Conservation (phyloP, 2,329 filamentous ascomycete species). For the Cladosporium colombiae region DNA sequence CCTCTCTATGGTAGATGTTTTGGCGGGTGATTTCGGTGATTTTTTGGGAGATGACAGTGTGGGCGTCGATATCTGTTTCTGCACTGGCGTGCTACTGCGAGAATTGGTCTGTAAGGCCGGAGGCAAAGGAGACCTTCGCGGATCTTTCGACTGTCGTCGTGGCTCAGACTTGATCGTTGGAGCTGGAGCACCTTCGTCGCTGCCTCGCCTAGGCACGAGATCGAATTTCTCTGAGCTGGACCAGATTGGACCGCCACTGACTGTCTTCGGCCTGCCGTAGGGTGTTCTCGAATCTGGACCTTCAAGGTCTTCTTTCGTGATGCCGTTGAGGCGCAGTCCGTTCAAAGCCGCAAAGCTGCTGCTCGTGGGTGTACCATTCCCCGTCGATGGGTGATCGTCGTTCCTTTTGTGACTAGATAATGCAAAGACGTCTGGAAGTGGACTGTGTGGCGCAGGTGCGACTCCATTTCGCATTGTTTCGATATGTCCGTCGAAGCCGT, state of each 20-base stretch:
- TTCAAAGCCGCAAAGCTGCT: conserved; percentile 29
- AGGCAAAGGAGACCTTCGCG: not conserved
- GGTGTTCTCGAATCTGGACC: conserved; percentile 20
- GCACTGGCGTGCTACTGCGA: conserved; percentile 12
- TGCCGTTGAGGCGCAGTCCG: conserved; percentile 36
- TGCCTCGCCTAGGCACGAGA: not conserved
- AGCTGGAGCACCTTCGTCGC: conserved; percentile 10
- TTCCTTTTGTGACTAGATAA: conserved; percentile 27
- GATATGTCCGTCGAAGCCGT: conserved; percentile 17
- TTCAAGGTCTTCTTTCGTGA: conserved; percentile 30
- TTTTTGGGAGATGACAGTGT: conserved; percentile 3
- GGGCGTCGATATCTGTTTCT: conserved; percentile 1
- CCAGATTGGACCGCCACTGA: conserved; percentile 25
- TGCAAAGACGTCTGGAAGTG: conserved; percentile 28
- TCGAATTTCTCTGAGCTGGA: not conserved
- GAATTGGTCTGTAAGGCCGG: not conserved
- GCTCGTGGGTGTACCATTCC: conserved; percentile 22
- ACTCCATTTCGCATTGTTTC: conserved; percentile 16
- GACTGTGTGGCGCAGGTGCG: not conserved
- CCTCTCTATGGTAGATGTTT: not conserved
- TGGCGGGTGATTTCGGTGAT: not conserved
- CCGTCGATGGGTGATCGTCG: conserved; percentile 28
- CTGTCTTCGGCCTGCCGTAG: conserved; percentile 31
- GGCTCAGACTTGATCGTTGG: conserved; percentile 10
- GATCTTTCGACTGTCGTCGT: not conserved